Percentiles rank a stretch among this genome's conserved stretches.
Evolutionary conservation across 2,329 filamentous ascomycete genomes (phyloP).

Genomic region (Colletotrichum karsti): DNA sequence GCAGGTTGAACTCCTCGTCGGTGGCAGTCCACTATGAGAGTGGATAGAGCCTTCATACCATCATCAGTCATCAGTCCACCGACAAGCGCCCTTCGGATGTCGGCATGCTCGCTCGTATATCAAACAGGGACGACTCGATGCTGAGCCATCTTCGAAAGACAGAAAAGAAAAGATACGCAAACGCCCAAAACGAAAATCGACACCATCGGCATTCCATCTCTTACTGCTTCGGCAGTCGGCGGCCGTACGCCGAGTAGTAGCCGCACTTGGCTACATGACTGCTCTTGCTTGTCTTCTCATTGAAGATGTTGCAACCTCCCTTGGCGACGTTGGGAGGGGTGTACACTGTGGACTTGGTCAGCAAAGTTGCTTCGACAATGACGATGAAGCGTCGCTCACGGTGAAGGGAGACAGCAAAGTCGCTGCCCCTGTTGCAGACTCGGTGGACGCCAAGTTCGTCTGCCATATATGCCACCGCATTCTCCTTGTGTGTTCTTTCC

Average conservation of each 20-base stretch:
- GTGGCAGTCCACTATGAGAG: slow-evolving; percentile 2
- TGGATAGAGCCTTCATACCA: slow-evolving; percentile 20
- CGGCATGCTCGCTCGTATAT: slow-evolving; percentile 2
- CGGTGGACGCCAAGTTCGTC: slow-evolving; percentile 89
- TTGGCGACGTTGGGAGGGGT: slow-evolving; percentile 89
- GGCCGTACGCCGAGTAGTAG: slow-evolving; percentile 72
- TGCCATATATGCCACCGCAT: slow-evolving; percentile 89
- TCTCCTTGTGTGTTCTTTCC: slow-evolving; percentile 72
- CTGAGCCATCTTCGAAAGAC: slow-evolving; percentile 1
- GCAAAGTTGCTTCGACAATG: neutral
- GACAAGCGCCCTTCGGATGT: slow-evolving; percentile 18
- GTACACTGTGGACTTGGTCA: slow-evolving; percentile 64
- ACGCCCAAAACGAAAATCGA: slow-evolving; percentile 3
- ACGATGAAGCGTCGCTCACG: slow-evolving; percentile 12
- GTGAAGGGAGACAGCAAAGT: slow-evolving; percentile 86
- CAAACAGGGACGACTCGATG: slow-evolving; percentile 14
- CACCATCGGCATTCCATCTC: neutral
- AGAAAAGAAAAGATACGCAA: neutral
- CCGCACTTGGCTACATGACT: slow-evolving; percentile 76
- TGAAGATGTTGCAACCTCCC: slow-evolving; percentile 83
- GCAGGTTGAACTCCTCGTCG: slow-evolving; percentile 25
- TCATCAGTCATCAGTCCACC: slow-evolving; percentile 21
- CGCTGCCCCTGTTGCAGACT: slow-evolving; percentile 78
- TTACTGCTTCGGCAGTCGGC: slow-evolving; percentile 54
- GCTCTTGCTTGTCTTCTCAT: slow-evolving; percentile 77